Evolutionary conservation across 805 yeast genomes (phyloP), one percentile per base, ranked within the genome.

Genomic region (Myxozyma udenii): DNA sequence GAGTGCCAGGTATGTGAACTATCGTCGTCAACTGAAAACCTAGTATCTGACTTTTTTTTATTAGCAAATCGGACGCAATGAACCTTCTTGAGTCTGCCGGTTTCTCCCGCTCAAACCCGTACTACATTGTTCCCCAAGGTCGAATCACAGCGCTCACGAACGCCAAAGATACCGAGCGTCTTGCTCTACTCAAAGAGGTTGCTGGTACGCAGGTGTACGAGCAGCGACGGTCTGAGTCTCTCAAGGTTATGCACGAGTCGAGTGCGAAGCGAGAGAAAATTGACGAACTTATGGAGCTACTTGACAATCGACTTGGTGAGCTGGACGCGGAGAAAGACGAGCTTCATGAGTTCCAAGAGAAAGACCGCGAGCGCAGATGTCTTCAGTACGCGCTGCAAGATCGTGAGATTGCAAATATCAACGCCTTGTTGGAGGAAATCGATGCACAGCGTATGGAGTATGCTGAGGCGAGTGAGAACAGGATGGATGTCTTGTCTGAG

Each of bases 101-200:
- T 0, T 88, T 93, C 64, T 85, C 95, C 0, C 77, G 85, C 55
- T 81, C 88, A 4, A 90, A 89, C 58, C 96, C 97, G 0, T 91
- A 90, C 68, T 91, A 91, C 66, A 91, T 93, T 61, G 98, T 93
- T 3, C 98, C 98, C 0, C 98, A 93, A 69, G 98, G 98, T 19
- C 77, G 87, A 61, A 49, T 93, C 61, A 85, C 96, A 0, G 77
- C 86, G 0, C 74, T 93, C 53, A 91, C 98, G 0, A 88, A 88
- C 64, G 91, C 96, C 0, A 86, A 86, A 61, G 96, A 89, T 64
- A 64, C 78, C 2, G 96, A 90, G 64, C 78, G 97, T 55, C 73
- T 91, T 46, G 76, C 78, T 32, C 71, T 90, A 36, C 71, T 93
- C 60, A 89, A 91, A 60, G 96, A 89, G 63, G 96, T 91, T 30